These are phyloP conservation scores for Verticillium tricorpus DNA, from an alignment of 2,329 filamentous ascomycete genomes.

Conservation along the genomic window DNA sequence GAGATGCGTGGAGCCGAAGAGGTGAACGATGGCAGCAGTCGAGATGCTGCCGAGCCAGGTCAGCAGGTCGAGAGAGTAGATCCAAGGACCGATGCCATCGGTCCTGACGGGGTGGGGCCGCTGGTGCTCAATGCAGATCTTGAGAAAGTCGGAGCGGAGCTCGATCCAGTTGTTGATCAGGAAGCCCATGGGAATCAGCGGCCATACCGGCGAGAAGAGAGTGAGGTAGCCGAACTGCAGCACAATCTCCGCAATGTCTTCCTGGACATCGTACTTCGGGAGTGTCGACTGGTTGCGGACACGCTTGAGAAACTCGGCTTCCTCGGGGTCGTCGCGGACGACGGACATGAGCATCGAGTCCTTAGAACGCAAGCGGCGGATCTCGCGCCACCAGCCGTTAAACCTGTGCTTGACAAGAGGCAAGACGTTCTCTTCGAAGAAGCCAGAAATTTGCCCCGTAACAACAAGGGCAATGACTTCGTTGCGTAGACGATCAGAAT, in stretches of 20 bases:
- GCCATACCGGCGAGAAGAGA: conserved; percentile 72
- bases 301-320: conserved; percentile 57
- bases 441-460: conserved; percentile 66
- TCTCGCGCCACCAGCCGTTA: conserved; percentile 40
- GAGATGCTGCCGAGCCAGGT: conserved; percentile 71
- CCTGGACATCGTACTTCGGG: conserved; percentile 66
- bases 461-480: conserved; percentile 74
- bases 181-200: conserved; percentile 67
- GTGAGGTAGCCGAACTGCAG: conserved; percentile 71
- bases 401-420: conserved; percentile 62
- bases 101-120: conserved; percentile 64
- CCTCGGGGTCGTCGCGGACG: conserved; percentile 55
- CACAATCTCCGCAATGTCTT: conserved; percentile 69
- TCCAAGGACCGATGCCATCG: conserved; percentile 71
- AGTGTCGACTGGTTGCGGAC: conserved; percentile 65
- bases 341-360: conserved; percentile 36
- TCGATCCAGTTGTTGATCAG: conserved; percentile 75
- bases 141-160: conserved; percentile 71
- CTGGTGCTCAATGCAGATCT: conserved; percentile 70
- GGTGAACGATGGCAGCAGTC: conserved; percentile 67
- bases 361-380: conserved; percentile 24
- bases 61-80: conserved; percentile 63
- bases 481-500: conserved; percentile 61
- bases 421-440: conserved; percentile 67
- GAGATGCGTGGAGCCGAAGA: conserved; percentile 58